Evolutionary conservation across 805 yeast species (phyloP), one percentile per base, ranked within the genome.

Genomic region (Yarrowia sp.): DNA sequence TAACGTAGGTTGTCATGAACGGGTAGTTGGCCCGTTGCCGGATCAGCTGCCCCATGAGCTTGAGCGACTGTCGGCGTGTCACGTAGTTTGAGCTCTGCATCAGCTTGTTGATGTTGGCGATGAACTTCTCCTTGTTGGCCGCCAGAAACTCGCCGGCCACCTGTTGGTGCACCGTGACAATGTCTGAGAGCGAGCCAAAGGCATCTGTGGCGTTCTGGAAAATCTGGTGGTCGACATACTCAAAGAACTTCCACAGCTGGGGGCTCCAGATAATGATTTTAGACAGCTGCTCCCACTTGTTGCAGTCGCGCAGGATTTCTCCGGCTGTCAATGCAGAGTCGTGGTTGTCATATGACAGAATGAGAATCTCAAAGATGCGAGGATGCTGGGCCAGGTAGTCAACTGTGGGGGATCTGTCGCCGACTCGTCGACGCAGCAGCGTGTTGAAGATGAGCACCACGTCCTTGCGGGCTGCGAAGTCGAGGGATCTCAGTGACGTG

Each of bases 161-260:
- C 68, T 82, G 82, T 67, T 87, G 86, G 77, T 91, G 96, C 3
- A 78, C 71, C 0, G 92, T 85, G 54, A 95, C 78, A 38, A 89
- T 77, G 67, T 87, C 93, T 83, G 70, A 89, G 77, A 79, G 66
- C 0, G 96, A 90, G 63, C 87, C 85, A 75, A 93, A 89, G 1
- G 96, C 85, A 73, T 92, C 97, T 0, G 97, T 90, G 65, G 96
- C 91, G 22, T 89, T 84, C 76, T 95, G 98, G 77, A 95, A 95
- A 30, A 88, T 85, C 4, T 87, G 87, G 40, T 82, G 79, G 69
- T 86, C 87, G 41, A 90, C 89, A 73, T 89, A 90, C 49, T 83
- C 84, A 75, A 95, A 93, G 70, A 85, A 87, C 67, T 84, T 83
- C 98, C 98, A 95, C 68, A 93, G 81, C 24, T 79, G 77, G 19